Evolutionary conservation across 2,329 filamentous ascomycete genomes (phyloP), one percentile per base, ranked within the genome.

Genomic region (Apiospora phragmitis): DNA sequence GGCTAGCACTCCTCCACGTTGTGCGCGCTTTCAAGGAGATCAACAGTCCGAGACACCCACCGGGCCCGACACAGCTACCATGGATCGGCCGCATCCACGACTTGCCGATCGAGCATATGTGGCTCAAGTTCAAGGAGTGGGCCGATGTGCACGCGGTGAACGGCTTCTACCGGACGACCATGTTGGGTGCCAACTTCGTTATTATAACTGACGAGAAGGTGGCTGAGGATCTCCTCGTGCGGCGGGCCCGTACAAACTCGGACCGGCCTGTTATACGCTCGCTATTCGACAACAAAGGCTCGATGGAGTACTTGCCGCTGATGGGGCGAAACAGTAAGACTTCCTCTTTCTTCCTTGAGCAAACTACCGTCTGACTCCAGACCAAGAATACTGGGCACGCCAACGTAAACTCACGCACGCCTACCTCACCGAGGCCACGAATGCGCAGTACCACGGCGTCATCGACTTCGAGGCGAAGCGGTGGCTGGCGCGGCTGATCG

Each of bases 251-350:
- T 75, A 78, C 83, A 70, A 86, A 87, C 76, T 87, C 85, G 6
- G 86, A 88, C 73, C 80, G 86, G 35, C 80, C 80, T 0, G 72
- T 76, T 79, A 85, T 88, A 65, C 82, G 81, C 70, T 87, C 85
- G 0, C 75, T 88, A 42, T 85, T 87, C 70, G 85, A 88, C 74
- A 84, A 86, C 0, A 88, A 89, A 78, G 87, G 85, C 73, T 87
- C 86, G 1, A 87, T 87, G 86, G 86, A 87, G 70, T 88, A 88
- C 70, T 80, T 88, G 1, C 86, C 86, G 4, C 75, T 88, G 49
- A 88, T 88, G 86, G 86, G 86, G 67, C 85, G 83, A 77, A 88
- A 88, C 72, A 80, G 86, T 87, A 79, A 77, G 85, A 76, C n/a
- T 49, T 21, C 16, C 24, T 59, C 18, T 38, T 29, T 43, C 41